Conservation (phyloP, 1,284 basidiomycete genomes). For the Moniliella sp. region DNA sequence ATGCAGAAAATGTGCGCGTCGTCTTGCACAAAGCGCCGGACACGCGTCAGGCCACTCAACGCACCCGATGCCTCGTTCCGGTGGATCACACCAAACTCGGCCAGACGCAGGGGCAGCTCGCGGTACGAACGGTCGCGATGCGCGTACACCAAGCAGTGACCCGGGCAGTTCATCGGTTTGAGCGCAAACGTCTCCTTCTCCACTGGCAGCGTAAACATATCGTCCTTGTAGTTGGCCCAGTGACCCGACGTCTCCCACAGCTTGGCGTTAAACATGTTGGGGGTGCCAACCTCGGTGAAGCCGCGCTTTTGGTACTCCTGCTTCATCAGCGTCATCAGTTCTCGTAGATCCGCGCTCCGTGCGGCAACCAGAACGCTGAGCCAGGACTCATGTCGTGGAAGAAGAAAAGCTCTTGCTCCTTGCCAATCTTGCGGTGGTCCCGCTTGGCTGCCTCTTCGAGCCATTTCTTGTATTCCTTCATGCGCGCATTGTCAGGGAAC, state of each 20-base stretch:
- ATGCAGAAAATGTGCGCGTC: slow-evolving; percentile 95
- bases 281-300: slow-evolving; percentile 55
- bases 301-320: slow-evolving; percentile 38
- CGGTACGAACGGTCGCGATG: slow-evolving; percentile 79
- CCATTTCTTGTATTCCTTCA: slow-evolving; percentile 86
- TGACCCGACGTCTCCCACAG: slow-evolving; percentile 97
- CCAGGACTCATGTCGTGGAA: slow-evolving; percentile 92
- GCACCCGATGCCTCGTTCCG: slow-evolving; percentile 90
- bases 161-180: slow-evolving; percentile 97
- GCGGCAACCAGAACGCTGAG: slow-evolving; percentile 85
- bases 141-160: slow-evolving; percentile 88
- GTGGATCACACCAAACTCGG: slow-evolving; percentile 93
- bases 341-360: slow-evolving; percentile 92
- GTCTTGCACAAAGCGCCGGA: slow-evolving; percentile 86
- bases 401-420: slow-evolving; percentile 77
- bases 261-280: slow-evolving; percentile 90
- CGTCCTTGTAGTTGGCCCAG: slow-evolving; percentile 69
- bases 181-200: slow-evolving; percentile 54
- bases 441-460: slow-evolving; percentile 87
- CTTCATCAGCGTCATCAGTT: no score
- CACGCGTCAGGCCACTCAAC: slow-evolving; percentile 74
- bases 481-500: slow-evolving; percentile 90
- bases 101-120: slow-evolving; percentile 86
- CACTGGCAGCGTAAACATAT: slow-evolving; percentile 80
- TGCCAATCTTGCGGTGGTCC: slow-evolving; percentile 59